Conservation (phyloP, 352 stramenopile genomes). For the Stramenopiles sp. region DNA sequence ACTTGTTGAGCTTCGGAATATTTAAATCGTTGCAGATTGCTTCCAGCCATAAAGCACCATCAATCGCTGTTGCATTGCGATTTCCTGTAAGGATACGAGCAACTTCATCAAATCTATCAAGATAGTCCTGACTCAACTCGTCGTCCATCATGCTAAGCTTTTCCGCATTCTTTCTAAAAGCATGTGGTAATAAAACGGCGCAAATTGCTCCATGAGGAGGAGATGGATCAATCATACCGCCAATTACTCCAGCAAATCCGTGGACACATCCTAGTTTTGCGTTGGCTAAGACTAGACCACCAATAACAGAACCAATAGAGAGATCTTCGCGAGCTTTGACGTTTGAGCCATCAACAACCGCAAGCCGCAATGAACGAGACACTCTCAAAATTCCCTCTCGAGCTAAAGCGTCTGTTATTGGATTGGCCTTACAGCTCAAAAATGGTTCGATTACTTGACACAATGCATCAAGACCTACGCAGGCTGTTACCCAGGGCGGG, state of each 20-base stretch:
- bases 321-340: conserved; percentile 6
- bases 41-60: too few relatives aligned
- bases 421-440: background rate
- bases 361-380: background rate
- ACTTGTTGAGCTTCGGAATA: too few relatives aligned
- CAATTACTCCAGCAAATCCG: conserved; percentile 11
- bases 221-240: conserved; percentile 9
- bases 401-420: conserved; percentile 11
- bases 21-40: too few relatives aligned
- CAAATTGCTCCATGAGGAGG: conserved; percentile 14
- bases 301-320: conserved; percentile 3
- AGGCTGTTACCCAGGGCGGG: background rate
- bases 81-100: too few relatives aligned
- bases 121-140: too few relatives aligned
- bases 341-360: background rate
- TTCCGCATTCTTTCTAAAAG: conserved; percentile 9
- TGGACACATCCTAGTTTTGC: conserved; percentile 13
- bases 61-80: too few relatives aligned
- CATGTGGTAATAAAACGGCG: conserved; percentile 2
- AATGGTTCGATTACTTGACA: conserved; percentile 13
- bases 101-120: too few relatives aligned
- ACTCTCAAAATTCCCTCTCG: conserved; percentile 10
- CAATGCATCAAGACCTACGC: conserved; percentile 12
- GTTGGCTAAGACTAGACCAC: conserved; percentile 9
- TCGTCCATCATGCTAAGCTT: too few relatives aligned